phyloP scores from a whole-genome alignment of 306 rosid genomes.

The Malus domestica region DNA sequence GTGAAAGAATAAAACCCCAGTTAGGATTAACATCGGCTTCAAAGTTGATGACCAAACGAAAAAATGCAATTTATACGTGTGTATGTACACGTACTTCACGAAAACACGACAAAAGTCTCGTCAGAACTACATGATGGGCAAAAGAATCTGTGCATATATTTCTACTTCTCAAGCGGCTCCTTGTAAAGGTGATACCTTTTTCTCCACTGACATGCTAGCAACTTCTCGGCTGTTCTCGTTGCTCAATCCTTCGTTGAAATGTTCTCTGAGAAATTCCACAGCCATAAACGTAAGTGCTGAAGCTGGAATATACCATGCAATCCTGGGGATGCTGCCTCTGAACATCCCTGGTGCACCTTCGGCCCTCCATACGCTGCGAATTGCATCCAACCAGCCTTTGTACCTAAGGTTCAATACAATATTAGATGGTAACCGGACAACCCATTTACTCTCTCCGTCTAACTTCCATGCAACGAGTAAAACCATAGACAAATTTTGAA shows the following conservation, averaged over 20 bases:
- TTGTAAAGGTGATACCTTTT: constrained; percentile 34
- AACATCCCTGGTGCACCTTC: constrained; percentile 78
- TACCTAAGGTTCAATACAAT: constrained; percentile 39
- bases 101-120: no score
- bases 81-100: not conserved
- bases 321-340: constrained; percentile 78
- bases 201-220: constrained; percentile 38
- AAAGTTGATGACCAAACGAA: no score
- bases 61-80: not conserved
- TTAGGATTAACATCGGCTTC: no score
- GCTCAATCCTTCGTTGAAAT: constrained; percentile 40
- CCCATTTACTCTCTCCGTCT: not conserved
- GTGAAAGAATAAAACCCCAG: no score
- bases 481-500: not conserved
- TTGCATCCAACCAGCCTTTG: constrained; percentile 69
- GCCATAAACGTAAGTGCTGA: constrained; percentile 91
- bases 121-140: not conserved
- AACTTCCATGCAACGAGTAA: not conserved
- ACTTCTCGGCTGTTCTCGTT: constrained; percentile 25
- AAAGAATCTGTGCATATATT: not conserved
- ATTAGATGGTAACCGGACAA: not conserved
- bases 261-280: constrained; percentile 77
- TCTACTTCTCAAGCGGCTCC: constrained; percentile 25
- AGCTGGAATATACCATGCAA: constrained; percentile 87
- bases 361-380: constrained; percentile 42